phyloP scores from a whole-genome alignment of 495 filamentous ascomycete genomes.

The Geoglossum glabrum region DNA sequence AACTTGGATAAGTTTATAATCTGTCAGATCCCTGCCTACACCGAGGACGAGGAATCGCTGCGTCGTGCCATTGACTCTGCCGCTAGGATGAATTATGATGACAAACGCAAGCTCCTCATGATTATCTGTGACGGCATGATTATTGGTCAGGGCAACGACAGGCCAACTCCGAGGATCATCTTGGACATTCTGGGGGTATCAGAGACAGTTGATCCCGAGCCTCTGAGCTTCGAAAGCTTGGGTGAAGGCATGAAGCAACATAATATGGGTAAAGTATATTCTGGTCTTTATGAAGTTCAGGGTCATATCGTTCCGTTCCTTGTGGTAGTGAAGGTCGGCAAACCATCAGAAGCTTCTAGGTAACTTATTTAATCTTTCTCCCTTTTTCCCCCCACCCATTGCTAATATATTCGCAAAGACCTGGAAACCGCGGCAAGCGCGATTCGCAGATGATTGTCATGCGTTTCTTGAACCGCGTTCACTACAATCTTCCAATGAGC shows the following conservation, averaged over 20 bases:
- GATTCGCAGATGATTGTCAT: conserved; percentile 97
- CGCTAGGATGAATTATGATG: conserved; percentile 89
- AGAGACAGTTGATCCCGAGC: conserved; percentile 87
- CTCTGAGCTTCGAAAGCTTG: conserved; percentile 88
- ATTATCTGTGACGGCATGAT: conserved; percentile 98
- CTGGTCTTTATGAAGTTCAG: conserved; percentile 90
- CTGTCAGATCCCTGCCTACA: conserved; percentile 93
- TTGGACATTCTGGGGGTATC: conserved; percentile 92
- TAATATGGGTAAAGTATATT: conserved; percentile 99
- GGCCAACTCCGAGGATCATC: conserved; percentile 86
- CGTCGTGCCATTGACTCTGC: conserved; percentile 93
- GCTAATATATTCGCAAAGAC: conserved; percentile 27
- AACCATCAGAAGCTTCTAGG: conserved; percentile 79
- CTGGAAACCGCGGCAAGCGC: conserved; percentile 96
- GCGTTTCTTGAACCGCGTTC: conserved; percentile 94
- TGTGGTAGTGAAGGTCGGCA: conserved; percentile 92
- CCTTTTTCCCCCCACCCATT: background rate
- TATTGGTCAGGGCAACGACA: conserved; percentile 93
- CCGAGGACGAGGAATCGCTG: conserved; percentile 92
- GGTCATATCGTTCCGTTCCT: conserved; percentile 96
- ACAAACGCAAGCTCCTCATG: conserved; percentile 90
- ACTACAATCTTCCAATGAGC: conserved; percentile 90
- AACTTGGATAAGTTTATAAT: conserved; percentile 97
- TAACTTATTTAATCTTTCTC: conserved; percentile 8
- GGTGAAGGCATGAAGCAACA: conserved; percentile 94